A percentile compares a stretch with the other conserved stretches of the same genome.
Evolutionary conservation across 2,329 filamentous ascomycete genomes (phyloP).

Genomic region (Nigrograna mackinnonii): DNA sequence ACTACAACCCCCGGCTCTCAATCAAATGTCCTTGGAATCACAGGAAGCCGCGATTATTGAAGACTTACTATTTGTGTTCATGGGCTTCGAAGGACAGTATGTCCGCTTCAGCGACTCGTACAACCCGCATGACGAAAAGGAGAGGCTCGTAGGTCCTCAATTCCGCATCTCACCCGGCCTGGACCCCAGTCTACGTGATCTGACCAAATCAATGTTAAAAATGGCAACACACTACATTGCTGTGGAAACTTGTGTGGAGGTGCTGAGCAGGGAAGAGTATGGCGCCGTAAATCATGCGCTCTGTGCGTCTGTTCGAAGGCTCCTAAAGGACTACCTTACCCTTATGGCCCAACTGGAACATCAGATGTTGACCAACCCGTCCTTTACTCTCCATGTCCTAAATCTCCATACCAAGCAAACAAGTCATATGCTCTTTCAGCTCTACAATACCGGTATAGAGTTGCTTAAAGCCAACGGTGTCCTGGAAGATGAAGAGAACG

Average conservation of each 20-base stretch:
- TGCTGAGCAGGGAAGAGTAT: constrained; percentile 90
- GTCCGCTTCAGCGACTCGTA: constrained; percentile 84
- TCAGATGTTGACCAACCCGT: constrained; percentile 84
- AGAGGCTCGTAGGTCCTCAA: constrained; percentile 78
- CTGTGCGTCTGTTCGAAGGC: constrained; percentile 89
- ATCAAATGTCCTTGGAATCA: constrained; percentile 72
- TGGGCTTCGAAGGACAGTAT: constrained; percentile 99
- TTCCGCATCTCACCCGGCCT: constrained; percentile 82
- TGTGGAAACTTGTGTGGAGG: constrained; percentile 89
- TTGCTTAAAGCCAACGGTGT: constrained; percentile 86
- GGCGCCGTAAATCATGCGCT: constrained; percentile 94
- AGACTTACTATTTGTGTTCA: constrained; percentile 91
- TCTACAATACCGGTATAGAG: constrained; percentile 79
- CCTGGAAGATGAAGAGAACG: constrained; percentile 73
- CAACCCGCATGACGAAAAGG: constrained; percentile 82
- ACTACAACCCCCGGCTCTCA: constrained; percentile 69
- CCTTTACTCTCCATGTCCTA: constrained; percentile 90
- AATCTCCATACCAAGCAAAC: constrained; percentile 91
- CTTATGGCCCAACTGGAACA: constrained; percentile 93
- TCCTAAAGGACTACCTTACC: constrained; percentile 90
- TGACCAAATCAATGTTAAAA: constrained; percentile 85
- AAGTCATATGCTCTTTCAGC: constrained; percentile 85
- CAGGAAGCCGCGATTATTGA: constrained; percentile 89
- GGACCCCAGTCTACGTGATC: constrained; percentile 87
- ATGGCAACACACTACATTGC: constrained; percentile 94